Evolutionary conservation across 805 yeast species (phyloP), one percentile per base, ranked within the genome.

Genomic region (Candida nanaspora): DNA sequence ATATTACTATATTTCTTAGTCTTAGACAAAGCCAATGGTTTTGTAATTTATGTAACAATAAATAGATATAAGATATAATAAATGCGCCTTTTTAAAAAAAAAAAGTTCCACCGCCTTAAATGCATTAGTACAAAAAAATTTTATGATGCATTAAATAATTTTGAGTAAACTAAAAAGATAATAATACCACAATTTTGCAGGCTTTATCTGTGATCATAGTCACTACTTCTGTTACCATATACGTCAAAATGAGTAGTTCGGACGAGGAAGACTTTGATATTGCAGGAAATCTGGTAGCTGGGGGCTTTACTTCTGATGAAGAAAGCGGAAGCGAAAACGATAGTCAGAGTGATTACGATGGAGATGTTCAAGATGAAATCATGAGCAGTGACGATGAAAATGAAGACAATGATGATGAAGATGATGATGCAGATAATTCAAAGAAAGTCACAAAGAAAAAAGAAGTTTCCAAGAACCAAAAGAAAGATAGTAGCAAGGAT

Each of bases 221-320:
- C n/a, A n/a, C n/a, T n/a, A 30, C 19, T 30, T 15, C n/a, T 15
- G n/a, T 6, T 16, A 30, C 7, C 7, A 30, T n/a, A 30, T 30
- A 16, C 11, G 4, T 30, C 20, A 21, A 8, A 10, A 47, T 50
- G 56, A 48, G 54, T 9, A 49, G 47, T 31, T 48, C 53, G 37
- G 60, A 55, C 43, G 76, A 68, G 50, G 78, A 70, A 43, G 78
- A 68, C 6, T 72, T 64, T 53, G 87, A 82, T 55, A 82, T 82
- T 50, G 82, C 84, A 20, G 66, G 74, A 15, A 68, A 76, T 39
- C 68, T 83, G 41, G 82, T 80, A 0, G 53, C 76, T 29, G 65
- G 66, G 29, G 63, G 45, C 35, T 38, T 39, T 33, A 46, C 44
- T 40, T 35, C 43, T 9, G 49, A 44, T 31, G 37, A 39, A 33